Evolutionary conservation across 352 stramenopile genomes (phyloP).

Genomic region (Pythium guiyangense): DNA sequence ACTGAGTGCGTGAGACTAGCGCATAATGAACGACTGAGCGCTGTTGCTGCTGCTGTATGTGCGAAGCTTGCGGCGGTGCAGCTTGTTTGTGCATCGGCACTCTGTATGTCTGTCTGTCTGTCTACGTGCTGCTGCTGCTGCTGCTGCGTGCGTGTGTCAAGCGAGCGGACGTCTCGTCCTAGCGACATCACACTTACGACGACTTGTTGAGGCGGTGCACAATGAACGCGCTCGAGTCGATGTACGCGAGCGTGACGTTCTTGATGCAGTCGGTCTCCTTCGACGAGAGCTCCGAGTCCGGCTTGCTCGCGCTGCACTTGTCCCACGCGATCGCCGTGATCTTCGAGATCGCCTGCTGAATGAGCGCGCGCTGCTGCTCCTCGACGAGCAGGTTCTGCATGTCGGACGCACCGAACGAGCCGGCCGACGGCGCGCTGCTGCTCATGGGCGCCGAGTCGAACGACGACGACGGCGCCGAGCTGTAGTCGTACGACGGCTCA

Average conservation of each 20-base stretch:
- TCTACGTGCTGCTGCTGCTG: no score
- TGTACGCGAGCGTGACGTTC: conserved; percentile 83
- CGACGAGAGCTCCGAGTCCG: conserved; percentile 76
- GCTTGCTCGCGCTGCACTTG: conserved; percentile 84
- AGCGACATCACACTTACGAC: conserved; percentile 14
- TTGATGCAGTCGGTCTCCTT: conserved; percentile 84
- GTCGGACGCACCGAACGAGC: conserved; percentile 41
- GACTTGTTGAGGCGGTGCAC: conserved; percentile 82
- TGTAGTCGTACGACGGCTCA: conserved; percentile 78
- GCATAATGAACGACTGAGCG: no score
- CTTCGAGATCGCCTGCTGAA: conserved; percentile 87
- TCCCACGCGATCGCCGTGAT: conserved; percentile 88
- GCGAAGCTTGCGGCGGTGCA: no score
- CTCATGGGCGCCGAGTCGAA: conserved; percentile 26
- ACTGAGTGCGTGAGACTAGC: no score
- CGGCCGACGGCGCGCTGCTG: conserved; percentile 16
- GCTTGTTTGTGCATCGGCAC: no score
- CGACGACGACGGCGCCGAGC: conserved; percentile 32
- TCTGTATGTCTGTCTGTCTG: no score
- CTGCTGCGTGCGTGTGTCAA: no score
- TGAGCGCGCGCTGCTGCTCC: conserved; percentile 84
- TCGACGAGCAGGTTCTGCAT: conserved; percentile 83
- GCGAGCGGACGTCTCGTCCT: not conserved
- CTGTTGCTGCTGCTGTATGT: no score
- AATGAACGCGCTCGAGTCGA: conserved; percentile 86